Evolutionary conservation across 129 eudicot genomes (phyloP).

Genomic region (sunflower (Helianthus annuus)): DNA sequence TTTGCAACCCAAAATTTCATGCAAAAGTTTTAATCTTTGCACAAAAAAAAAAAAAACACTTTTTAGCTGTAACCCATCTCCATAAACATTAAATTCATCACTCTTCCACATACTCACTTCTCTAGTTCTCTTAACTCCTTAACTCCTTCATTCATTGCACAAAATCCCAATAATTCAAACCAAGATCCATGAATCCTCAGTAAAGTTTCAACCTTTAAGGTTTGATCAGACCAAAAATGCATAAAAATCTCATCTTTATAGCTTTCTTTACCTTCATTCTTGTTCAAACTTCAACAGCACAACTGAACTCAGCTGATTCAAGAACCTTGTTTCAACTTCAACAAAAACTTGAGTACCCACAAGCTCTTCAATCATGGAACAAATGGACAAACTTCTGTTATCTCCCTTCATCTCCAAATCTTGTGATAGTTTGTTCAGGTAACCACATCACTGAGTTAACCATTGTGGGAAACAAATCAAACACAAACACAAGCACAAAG

Average conservation of each 20-base stretch:
- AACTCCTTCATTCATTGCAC: conserved; percentile 30
- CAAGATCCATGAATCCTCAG: conserved; percentile 30
- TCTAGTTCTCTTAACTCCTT: too few relatives aligned
- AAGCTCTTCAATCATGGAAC: conserved; percentile 63
- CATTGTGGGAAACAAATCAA: conserved; percentile 65
- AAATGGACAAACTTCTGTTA: conserved; percentile 76
- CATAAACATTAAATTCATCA: conserved; percentile 31
- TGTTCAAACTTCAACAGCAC: conserved; percentile 48
- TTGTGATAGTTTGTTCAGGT: conserved; percentile 59
- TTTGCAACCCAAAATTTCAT: conserved; percentile 28
- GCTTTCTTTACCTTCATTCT: conserved; percentile 24
- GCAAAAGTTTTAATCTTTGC: conserved; percentile 34
- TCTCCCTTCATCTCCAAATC: conserved; percentile 55
- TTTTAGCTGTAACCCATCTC: conserved; percentile 35
- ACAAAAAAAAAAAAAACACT: background rate
- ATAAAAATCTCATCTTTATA: conserved; percentile 29
- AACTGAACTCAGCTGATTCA: conserved; percentile 54
- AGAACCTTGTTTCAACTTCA: conserved; percentile 65
- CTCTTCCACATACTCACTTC: conserved; percentile 13
- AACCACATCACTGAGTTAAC: conserved; percentile 70
- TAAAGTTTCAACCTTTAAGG: background rate
- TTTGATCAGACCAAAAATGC: background rate
- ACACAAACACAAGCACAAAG: conserved; percentile 19
- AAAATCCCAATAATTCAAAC: conserved; percentile 15
- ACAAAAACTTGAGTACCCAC: conserved; percentile 75